phyloP scores from a whole-genome alignment of 768 basidiomycete genomes.

The Rhodosporidiobolus sp. region DNA sequence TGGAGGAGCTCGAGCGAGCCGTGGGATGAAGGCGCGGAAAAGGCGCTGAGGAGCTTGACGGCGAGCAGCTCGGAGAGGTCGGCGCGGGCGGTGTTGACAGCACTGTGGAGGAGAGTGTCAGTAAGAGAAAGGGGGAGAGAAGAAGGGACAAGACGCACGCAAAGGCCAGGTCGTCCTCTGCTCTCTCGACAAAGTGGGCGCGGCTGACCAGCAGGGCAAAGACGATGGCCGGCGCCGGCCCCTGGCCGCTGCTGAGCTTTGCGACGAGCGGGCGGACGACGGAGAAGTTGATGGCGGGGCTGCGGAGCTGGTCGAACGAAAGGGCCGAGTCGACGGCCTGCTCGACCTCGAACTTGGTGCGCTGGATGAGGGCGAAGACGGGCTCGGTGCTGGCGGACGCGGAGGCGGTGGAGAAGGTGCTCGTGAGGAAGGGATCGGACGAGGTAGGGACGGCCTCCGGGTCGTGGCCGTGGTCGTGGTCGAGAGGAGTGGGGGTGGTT shows the following conservation, averaged over 20 bases:
- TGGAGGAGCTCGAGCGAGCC: constrained; percentile 64
- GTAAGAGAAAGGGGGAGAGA: neutral
- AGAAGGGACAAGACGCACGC: constrained; percentile 12
- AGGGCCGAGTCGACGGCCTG: constrained; percentile 25
- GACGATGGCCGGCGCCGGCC: constrained; percentile 27
- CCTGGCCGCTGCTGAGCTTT: constrained; percentile 11
- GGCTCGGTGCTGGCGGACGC: constrained; percentile 12
- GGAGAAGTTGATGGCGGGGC: constrained; percentile 30
- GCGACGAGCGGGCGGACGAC: constrained; percentile 21
- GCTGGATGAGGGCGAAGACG: constrained; percentile 35
- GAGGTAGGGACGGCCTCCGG: neutral
- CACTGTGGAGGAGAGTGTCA: neutral
- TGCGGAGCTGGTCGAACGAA: constrained; percentile 16
- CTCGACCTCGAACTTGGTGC: constrained; percentile 13
- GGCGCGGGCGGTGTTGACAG: constrained; percentile 66
- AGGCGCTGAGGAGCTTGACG: constrained; percentile 74
- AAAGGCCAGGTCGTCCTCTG: constrained; percentile 25
- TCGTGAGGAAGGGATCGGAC: constrained; percentile 2
- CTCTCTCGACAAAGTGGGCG: constrained; percentile 24
- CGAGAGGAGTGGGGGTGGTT: neutral
- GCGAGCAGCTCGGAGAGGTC: constrained; percentile 83
- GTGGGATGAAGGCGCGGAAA: constrained; percentile 44
- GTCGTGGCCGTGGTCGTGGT: neutral
- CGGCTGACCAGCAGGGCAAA: constrained; percentile 21
- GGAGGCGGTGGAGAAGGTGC: constrained; percentile 3